A percentile compares a stretch with the other conserved stretches of the same genome.
Conservation (phyloP, 257 asterid species). For the Catharanthus roseus region DNA sequence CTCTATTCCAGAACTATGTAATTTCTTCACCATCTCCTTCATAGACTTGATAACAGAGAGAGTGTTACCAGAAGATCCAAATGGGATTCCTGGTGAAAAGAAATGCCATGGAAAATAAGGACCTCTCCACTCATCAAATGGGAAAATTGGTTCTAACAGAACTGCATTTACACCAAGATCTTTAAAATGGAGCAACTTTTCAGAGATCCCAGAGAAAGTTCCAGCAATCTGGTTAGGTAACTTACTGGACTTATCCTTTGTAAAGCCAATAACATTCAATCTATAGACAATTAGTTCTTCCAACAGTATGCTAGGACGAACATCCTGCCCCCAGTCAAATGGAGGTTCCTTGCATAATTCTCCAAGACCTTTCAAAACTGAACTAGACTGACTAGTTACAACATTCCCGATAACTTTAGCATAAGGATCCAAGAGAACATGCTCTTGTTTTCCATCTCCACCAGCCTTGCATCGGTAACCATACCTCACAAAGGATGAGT, state of each 20-base stretch:
- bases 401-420: constrained; percentile 53
- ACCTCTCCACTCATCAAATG: constrained; percentile 63
- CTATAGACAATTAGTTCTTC: constrained; percentile 70
- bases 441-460: constrained; percentile 29
- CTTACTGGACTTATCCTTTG: constrained; percentile 64
- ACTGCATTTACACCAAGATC: constrained; percentile 83
- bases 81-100: constrained; percentile 53
- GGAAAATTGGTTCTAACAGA: constrained; percentile 74
- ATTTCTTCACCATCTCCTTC: constrained; percentile 84
- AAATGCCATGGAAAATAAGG: constrained; percentile 80
- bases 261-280: constrained; percentile 56
- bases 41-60: constrained; percentile 40
- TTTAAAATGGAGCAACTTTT: constrained; percentile 66
- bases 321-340: constrained; percentile 73
- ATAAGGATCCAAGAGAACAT: constrained; percentile 72
- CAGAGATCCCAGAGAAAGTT: constrained; percentile 57
- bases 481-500: constrained; percentile 52
- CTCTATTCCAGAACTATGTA: constrained; percentile 71
- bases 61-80: constrained; percentile 36
- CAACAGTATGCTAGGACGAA: constrained; percentile 52
- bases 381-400: constrained; percentile 25
- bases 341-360: constrained; percentile 47
- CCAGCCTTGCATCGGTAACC: constrained; percentile 68
- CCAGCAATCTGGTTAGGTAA: constrained; percentile 52
- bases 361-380: constrained; percentile 40